Evolutionary conservation across 139 green algal species (phyloP), one percentile per base, ranked within the genome.

Genomic region (Yamagishiella unicocca): DNA sequence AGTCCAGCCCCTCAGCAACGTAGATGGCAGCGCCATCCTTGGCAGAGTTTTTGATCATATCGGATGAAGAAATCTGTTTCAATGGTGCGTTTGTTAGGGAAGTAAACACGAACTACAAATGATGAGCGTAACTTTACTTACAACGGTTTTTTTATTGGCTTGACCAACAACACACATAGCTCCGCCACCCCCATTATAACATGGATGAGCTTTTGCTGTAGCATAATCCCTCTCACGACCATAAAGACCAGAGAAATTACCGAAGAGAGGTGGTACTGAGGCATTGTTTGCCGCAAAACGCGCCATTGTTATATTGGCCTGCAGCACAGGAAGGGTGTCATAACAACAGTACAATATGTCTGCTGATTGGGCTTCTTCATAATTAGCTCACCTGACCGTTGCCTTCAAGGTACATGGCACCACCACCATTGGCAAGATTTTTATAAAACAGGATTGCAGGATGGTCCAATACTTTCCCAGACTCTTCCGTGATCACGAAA

Each of bases 161-260:
- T 43, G 38, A 5, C 78, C 78, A 0, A 61, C 58, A 31, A 74
- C 12, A 40, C 78, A 84, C 19, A 84, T 29, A 0, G 27, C 78
- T 6, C 78, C 78, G 19, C 78, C 78, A 19, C 58, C 78, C 6
- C 78, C 78, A 4, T 71, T 53, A 43, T 58, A 84, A 58, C 78
- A 73, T 4, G 58, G 38, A 25, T 58, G 58, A 9, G 37, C 58
- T 21, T 43, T 61, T 19, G 58, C 58, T 0, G 38, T 42, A n/a
- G 6, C 58, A 10, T 75, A 43, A 24, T 64, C 58, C 27, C 22
- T 33, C 17, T 73, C 61, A 6, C 42, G 12, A 9, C 78, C 78
- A 17, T 55, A 31, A 5, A 84, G 61, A 22, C 38, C 78, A 17
- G 27, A 40, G 42, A 31, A 72, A 37, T 53, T 58, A 17, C 9